These are phyloP conservation scores for Taphrina populina DNA, from an alignment of 1,139 yeast genomes.

Conservation along the genomic window DNA sequence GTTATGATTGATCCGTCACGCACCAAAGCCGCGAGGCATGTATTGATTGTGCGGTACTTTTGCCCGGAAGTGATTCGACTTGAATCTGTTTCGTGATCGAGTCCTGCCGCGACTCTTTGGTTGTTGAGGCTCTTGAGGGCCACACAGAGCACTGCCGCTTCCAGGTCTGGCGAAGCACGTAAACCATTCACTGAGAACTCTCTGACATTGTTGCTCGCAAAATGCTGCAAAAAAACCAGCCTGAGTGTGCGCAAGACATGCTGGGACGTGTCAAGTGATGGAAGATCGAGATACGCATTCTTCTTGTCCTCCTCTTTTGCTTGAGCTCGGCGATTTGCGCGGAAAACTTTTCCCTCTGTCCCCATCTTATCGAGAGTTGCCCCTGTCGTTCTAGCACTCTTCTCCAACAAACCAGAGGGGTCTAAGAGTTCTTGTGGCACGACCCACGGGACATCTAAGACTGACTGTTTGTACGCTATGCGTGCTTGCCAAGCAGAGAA, in stretches of 20 bases:
- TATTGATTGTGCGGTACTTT: slow-evolving; percentile 19
- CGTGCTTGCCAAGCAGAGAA: slow-evolving; percentile 33
- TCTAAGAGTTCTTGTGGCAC: background rate
- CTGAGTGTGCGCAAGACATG: slow-evolving; percentile 22
- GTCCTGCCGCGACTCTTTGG: background rate
- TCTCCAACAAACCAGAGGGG: no score
- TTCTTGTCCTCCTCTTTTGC: background rate
- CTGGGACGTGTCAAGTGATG: background rate
- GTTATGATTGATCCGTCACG: slow-evolving; percentile 19
- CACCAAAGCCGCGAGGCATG: slow-evolving; percentile 27
- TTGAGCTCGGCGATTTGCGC: background rate
- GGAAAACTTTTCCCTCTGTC: no score
- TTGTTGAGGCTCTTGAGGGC: background rate
- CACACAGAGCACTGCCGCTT: slow-evolving; percentile 20
- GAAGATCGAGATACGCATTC: background rate
- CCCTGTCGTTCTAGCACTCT: no score
- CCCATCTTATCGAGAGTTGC: no score
- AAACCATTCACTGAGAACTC: slow-evolving; percentile 27
- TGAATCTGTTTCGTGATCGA: background rate
- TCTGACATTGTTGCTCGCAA: background rate
- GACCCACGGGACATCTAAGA: slow-evolving; percentile 31
- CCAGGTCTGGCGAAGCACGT: slow-evolving; percentile 19
- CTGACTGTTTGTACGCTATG: background rate
- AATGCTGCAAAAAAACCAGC: slow-evolving; percentile 13
- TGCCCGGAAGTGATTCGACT: slow-evolving; percentile 4